A percentile compares a stretch with the other conserved stretches of the same genome.
These are phyloP conservation scores for Monosporascus ibericus DNA, from an alignment of 2,329 filamentous ascomycete genomes.

Conservation along the genomic window DNA sequence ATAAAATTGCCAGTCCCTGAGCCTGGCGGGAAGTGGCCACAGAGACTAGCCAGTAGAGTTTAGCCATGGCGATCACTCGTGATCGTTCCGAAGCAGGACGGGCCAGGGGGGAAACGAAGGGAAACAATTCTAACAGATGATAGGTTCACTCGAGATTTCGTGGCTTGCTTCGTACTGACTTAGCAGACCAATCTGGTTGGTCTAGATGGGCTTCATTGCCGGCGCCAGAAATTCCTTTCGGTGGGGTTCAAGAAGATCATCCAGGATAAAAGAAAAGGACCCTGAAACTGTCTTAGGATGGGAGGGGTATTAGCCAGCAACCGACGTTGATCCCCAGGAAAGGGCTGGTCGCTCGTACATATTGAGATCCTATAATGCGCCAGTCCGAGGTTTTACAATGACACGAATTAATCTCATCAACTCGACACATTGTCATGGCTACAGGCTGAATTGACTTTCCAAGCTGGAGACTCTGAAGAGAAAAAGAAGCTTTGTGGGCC, in stretches of 20 bases:
- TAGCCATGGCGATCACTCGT: conserved; percentile 27
- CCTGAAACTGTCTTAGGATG: too few relatives aligned
- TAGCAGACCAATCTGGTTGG: conserved; percentile 17
- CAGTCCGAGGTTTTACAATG: background rate
- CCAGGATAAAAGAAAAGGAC: too few relatives aligned
- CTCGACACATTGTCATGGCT: background rate
- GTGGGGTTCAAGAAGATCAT: too few relatives aligned
- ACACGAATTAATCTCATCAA: background rate
- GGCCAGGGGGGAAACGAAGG: conserved; percentile 9
- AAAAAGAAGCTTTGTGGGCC: conserved; percentile 1
- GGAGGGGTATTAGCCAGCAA: too few relatives aligned
- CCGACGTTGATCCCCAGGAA: too few relatives aligned
- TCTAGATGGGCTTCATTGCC: conserved; percentile 5
- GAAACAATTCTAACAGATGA: conserved; percentile 14
- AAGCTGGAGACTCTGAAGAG: background rate
- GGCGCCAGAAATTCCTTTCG: too few relatives aligned
- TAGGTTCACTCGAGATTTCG: conserved; percentile 21
- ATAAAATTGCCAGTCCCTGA: conserved; percentile 12
- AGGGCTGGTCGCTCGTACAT: too few relatives aligned
- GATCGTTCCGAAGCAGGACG: conserved; percentile 30
- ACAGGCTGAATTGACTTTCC: background rate
- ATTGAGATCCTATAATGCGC: too few relatives aligned
- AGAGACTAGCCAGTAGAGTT: conserved; percentile 28
- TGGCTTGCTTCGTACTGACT: too few relatives aligned
- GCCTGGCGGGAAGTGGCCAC: conserved; percentile 19